Conservation (phyloP, 768 basidiomycete genomes). For the Cystofilobasidium macerans region DNA sequence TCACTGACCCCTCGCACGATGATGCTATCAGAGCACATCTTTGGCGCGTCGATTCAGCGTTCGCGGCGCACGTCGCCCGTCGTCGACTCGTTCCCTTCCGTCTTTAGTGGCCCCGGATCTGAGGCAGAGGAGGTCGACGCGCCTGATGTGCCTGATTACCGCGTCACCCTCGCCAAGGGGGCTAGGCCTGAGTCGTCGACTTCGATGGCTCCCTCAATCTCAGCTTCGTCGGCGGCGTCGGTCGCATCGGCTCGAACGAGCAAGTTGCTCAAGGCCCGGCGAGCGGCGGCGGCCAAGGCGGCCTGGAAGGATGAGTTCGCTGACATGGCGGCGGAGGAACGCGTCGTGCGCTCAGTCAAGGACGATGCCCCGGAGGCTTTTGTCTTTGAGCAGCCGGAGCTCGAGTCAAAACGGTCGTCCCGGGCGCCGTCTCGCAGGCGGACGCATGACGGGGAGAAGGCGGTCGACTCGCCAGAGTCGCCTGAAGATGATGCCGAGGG, state of each 20-base stretch:
- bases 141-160: background rate
- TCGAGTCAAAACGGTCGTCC: background rate
- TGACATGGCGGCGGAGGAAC: background rate
- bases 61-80: background rate
- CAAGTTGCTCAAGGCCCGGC: background rate
- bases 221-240: background rate
- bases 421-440: background rate
- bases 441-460: background rate
- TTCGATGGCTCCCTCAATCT: background rate
- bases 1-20: too few relatives aligned
- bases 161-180: background rate
- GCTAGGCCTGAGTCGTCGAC: background rate
- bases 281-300: background rate
- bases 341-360: background rate
- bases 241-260: background rate
- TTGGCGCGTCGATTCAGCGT: background rate
- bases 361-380: background rate
- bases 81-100: background rate
- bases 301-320: constrained; percentile 2
- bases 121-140: background rate
- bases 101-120: background rate
- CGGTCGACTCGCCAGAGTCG: background rate
- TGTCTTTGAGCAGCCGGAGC: background rate
- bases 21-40: background rate
- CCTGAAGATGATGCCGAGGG: background rate